Evolutionary conservation across 768 basidiomycete genomes (phyloP), one percentile per base, ranked within the genome.

Genomic region (Suillus tomentosus): DNA sequence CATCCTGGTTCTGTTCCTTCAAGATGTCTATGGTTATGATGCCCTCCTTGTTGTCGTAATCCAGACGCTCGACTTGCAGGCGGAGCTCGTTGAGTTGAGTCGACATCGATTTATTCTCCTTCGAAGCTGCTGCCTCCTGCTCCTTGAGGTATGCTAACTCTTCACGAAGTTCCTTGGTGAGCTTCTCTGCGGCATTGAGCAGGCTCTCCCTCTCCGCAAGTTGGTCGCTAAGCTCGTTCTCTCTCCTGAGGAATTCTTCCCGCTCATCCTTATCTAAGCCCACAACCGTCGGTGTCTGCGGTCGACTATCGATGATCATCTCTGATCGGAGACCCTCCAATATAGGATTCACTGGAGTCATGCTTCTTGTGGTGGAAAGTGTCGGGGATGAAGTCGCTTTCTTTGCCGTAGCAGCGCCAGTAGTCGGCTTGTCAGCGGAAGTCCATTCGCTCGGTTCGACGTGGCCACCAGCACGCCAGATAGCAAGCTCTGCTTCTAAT

Each of bases 41-140:
- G 50, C 93, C 87, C 79, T 99, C 96, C 79, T 98, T 98, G 79
- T 92, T 93, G 74, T 99, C 97, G 71, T 97, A 96, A 70, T 93
- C 92, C 36, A 99, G 82, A 48, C 96, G 83, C 77, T 96, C 95
- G 54, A 96, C 86, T 79, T 95, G 91, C 55, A 98, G 78, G 55
- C 94, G 88, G 45, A 99, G 83, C 68, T 99, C 97, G 73, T 93
- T 95, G 69, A 99, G 82, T 72, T 98, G 95, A 55, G 87, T 87
- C 17, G 95, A 94, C 89, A 98, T 95, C 4, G 87, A 77, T 78
- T 97, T 96, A 82, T 96, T 96, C 78, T 99, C 96, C 82, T 90
- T 90, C 64, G 86, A 92, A 47, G 91, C 81, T 10, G 87, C 80
- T 8, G 86, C 79, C 74, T 96, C 95, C 74, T 96, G 94, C 73